Base-by-base conservation (phyloP, 257 asterid species). In the Nicotiana benthamiana region DNA sequence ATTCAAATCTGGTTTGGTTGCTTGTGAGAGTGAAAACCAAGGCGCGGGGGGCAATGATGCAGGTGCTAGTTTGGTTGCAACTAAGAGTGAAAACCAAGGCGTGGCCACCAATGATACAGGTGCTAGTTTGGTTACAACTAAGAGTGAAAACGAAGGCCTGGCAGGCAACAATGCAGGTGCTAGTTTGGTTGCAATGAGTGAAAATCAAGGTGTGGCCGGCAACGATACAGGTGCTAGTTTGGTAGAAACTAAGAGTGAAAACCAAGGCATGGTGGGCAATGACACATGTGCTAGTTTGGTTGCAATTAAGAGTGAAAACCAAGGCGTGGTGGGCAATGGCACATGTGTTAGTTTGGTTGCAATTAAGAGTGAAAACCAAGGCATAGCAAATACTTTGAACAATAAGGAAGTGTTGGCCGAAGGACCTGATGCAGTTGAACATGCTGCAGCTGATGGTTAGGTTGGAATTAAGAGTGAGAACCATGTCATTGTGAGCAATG, bases 381-480 rank as follows among this genome's bases (percentile, higher is more conserved):
- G 59, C 59, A 81, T 64, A 61, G 61, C 48, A 40, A 40, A 12
- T 2, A 40, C 48, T 40, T 40, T 75, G 66, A 43, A 79, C 48
- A 63, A 51, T 28, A 75, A 77, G 83, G 80, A 32, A 56, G 81
- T 36, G 60, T 56, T 65, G 24, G 40, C 78, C 3, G 24, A 85
- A 75, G 81, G 16, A n/a, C 79, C 18, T 22, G 85, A 80, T 9
- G 79, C 82, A 80, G 80, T 75, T 80, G 79, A 82, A 66, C 84
- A 87, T 1, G 81, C 28, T 22, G 79, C 84, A 56, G 75, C 83
- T 75, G 22, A 79, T n/a, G 80, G 59, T 52, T 63, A 20, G 51
- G 59, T 43, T 75, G 83, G 75, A 36, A 13, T 57, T 34, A n/a
- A n/a, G 66, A 75, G 75, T 3, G 83, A 70, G 61, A 83, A 83